phyloP scores from a whole-genome alignment of 768 basidiomycete species.

The Lenzites betulinus region DNA sequence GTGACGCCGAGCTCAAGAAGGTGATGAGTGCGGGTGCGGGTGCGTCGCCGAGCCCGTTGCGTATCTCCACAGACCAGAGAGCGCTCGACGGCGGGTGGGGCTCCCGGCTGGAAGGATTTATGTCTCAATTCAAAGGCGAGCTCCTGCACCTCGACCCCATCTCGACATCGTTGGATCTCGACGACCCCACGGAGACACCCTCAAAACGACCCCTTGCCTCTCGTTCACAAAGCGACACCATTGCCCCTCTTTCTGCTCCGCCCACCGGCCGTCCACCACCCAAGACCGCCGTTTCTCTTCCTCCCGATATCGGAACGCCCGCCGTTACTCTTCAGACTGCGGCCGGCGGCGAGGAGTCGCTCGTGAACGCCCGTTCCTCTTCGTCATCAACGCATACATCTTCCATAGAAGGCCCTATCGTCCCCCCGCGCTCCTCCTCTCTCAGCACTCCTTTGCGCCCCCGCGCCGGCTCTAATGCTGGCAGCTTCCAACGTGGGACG shows the following conservation, averaged over 20 bases:
- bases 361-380: constrained; percentile 16
- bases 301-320: constrained; percentile 21
- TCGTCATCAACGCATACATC: constrained; percentile 9
- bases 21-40: constrained; percentile 33
- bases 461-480: constrained; percentile 24
- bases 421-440: constrained; percentile 54
- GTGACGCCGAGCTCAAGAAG: constrained; percentile 61
- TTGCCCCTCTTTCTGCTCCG: constrained; percentile 15
- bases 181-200: constrained; percentile 63
- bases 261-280: constrained; percentile 11
- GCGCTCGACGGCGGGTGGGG: constrained; percentile 43
- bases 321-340: constrained; percentile 28
- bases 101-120: constrained; percentile 57
- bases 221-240: constrained; percentile 29
- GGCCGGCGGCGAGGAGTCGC: constrained; percentile 21
- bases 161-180: constrained; percentile 57
- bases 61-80: constrained; percentile 41
- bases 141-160: constrained; percentile 66
- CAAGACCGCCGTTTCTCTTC: constrained; percentile 15
- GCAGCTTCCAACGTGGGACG: constrained; percentile 11
- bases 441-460: constrained; percentile 33
- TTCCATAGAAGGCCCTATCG: constrained; percentile 37
- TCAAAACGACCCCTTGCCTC: constrained; percentile 39
- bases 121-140: constrained; percentile 74
- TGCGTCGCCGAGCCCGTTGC: constrained; percentile 40